phyloP scores from a whole-genome alignment of 495 filamentous ascomycete species.

The Hypomontagnella submonticulosa region DNA sequence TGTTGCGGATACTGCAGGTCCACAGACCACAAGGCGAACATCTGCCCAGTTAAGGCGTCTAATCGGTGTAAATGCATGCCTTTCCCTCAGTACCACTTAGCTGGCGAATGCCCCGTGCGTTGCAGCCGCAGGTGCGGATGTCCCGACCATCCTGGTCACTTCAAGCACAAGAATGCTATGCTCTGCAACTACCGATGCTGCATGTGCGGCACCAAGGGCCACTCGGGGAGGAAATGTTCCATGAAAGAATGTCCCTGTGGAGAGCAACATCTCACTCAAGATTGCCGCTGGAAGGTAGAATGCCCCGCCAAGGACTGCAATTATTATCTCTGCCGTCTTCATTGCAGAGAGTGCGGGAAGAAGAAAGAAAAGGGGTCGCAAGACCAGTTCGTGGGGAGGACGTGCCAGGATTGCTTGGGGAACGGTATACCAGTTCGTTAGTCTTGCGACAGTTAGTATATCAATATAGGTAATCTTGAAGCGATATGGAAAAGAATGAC shows the following conservation, averaged over 20 bases:
- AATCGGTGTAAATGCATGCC: slow-evolving; percentile 55
- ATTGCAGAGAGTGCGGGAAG: slow-evolving; percentile 52
- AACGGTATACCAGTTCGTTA: slow-evolving; percentile 29
- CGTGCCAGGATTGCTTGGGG: slow-evolving; percentile 46
- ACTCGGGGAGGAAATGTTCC: slow-evolving; percentile 50
- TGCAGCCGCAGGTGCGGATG: slow-evolving; percentile 50
- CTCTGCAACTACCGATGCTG: slow-evolving; percentile 52
- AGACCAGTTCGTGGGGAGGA: slow-evolving; percentile 46
- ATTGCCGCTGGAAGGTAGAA: slow-evolving; percentile 53
- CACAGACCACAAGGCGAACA: slow-evolving; percentile 35
- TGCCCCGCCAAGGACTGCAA: slow-evolving; percentile 47
- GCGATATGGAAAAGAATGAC: no score
- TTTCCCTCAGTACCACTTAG: slow-evolving; percentile 51
- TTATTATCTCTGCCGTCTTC: slow-evolving; percentile 50
- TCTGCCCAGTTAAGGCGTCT: slow-evolving; percentile 44
- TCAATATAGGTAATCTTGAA: no score
- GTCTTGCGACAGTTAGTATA: no score
- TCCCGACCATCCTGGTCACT: slow-evolving; percentile 31
- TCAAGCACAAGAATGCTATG: slow-evolving; percentile 51
- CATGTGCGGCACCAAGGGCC: slow-evolving; percentile 54
- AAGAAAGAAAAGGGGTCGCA: slow-evolving; percentile 43
- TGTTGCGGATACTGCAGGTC: slow-evolving; percentile 52
- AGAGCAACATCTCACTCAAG: slow-evolving; percentile 51
- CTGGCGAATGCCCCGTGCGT: slow-evolving; percentile 44
- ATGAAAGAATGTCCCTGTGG: slow-evolving; percentile 50